Evolutionary conservation across 306 rosid species (phyloP).

Genomic region (Vigna radiata): DNA sequence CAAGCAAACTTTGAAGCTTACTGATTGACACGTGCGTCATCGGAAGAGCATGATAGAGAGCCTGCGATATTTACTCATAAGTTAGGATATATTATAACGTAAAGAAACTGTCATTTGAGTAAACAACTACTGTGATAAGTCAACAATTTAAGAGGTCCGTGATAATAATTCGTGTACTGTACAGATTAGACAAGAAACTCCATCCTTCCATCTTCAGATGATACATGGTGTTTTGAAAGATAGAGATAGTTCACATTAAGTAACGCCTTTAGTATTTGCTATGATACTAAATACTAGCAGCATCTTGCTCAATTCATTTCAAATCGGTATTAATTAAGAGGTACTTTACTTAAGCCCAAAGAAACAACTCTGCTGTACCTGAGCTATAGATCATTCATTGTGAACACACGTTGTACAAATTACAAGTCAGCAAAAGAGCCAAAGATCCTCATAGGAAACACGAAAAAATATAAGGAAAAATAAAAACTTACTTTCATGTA

Average conservation of each 20-base stretch:
- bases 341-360: slow-evolving; percentile 21
- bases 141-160: slow-evolving; percentile 4
- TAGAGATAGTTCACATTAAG: slow-evolving; percentile 27
- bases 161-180: slow-evolving; percentile 1
- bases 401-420: slow-evolving; percentile 1
- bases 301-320: slow-evolving; percentile 22
- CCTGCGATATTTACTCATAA: slow-evolving; percentile 55
- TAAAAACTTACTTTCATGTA: slow-evolving; percentile 72
- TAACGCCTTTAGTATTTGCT: neutral
- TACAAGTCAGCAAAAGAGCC: slow-evolving; percentile 12
- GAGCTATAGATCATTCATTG: slow-evolving; percentile 18
- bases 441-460: slow-evolving; percentile 12
- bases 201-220: slow-evolving; percentile 24
- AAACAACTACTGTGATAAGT: slow-evolving; percentile 7
- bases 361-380: slow-evolving; percentile 17
- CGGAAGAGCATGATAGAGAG: slow-evolving; percentile 79
- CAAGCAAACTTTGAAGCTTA: slow-evolving; percentile 79
- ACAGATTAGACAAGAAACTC: neutral
- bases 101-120: neutral
- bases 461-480: neutral
- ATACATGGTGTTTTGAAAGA: slow-evolving; percentile 21
- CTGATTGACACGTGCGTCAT: slow-evolving; percentile 71
- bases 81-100: slow-evolving; percentile 27
- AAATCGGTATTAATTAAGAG: neutral
- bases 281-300: neutral